Percentiles rank a stretch among this genome's conserved stretches.
Conservation (phyloP, 352 stramenopile genomes). For the Phytophthora capsici region DNA sequence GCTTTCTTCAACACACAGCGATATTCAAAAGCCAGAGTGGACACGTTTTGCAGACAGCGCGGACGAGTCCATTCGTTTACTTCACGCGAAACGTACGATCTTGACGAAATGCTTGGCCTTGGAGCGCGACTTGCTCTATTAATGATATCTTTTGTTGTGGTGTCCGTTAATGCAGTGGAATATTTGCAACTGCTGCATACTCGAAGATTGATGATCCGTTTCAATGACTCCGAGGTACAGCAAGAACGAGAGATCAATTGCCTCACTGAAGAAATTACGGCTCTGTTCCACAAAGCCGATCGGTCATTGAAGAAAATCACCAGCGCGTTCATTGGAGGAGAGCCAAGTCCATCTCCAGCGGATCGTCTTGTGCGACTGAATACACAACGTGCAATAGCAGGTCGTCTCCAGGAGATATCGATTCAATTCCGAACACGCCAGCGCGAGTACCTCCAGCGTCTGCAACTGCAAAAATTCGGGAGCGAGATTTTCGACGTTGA, state of each 20-base stretch:
- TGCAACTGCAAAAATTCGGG: conserved; percentile 81
- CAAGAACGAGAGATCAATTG: conserved; percentile 79
- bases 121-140: neutral
- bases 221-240: conserved; percentile 68
- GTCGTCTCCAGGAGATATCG: conserved; percentile 67
- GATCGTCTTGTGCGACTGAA: conserved; percentile 72
- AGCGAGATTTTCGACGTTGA: conserved; percentile 67
- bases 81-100: conserved; percentile 73
- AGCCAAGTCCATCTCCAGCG: conserved; percentile 49
- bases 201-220: conserved; percentile 81
- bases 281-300: conserved; percentile 75
- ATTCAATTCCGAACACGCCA: conserved; percentile 68
- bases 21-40: conserved; percentile 63
- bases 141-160: neutral
- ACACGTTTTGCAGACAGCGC: conserved; percentile 64
- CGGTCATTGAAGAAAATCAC: conserved; percentile 76
- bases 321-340: conserved; percentile 54
- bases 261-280: conserved; percentile 67
- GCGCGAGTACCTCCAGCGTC: conserved; percentile 72
- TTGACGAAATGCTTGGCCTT: neutral
- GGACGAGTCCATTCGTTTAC: conserved; percentile 67
- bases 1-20: conserved; percentile 32
- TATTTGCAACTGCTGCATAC: conserved; percentile 85
- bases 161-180: conserved; percentile 51
- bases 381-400: conserved; percentile 70